phyloP scores from a whole-genome alignment of 2,329 filamentous ascomycete species.

The Claviceps digitariae region DNA sequence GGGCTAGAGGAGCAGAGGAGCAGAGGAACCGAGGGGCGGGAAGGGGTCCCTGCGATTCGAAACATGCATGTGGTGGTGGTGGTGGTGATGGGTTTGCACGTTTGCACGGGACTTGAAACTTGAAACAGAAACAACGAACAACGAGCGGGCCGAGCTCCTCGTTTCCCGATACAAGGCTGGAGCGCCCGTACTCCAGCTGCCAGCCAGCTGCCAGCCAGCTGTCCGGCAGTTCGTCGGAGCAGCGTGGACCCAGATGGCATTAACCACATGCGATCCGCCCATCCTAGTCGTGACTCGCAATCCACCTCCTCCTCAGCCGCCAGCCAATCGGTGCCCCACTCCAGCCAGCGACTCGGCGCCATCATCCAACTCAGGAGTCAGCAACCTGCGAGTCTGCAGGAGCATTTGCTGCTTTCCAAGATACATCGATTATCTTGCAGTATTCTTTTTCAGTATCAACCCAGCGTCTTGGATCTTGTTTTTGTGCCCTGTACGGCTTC shows the following conservation, averaged over 20 bases:
- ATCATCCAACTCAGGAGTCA: background rate
- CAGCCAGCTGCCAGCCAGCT: no score
- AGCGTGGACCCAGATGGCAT: no score
- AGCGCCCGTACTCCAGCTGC: no score
- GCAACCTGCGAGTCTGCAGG: no score
- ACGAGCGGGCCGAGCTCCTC: no score
- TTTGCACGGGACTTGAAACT: background rate
- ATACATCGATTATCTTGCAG: background rate
- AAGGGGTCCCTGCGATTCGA: background rate
- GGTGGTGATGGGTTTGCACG: background rate
- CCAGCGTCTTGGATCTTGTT: background rate
- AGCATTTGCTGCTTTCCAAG: background rate
- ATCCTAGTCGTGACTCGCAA: no score
- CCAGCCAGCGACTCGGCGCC: background rate
- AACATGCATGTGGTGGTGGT: constrained; percentile 2
- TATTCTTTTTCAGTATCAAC: background rate
- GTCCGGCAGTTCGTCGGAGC: background rate
- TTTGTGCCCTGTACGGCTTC: background rate
- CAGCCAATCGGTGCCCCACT: background rate
- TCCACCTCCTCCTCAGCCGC: background rate
- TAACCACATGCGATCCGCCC: no score
- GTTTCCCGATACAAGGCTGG: no score
- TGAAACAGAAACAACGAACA: no score
- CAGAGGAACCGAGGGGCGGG: no score
- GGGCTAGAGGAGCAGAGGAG: background rate